A percentile compares a stretch with the other conserved stretches of the same genome.
phyloP scores from a whole-genome alignment of 2,329 filamentous ascomycete species.

The Epichloe glyceriae region DNA sequence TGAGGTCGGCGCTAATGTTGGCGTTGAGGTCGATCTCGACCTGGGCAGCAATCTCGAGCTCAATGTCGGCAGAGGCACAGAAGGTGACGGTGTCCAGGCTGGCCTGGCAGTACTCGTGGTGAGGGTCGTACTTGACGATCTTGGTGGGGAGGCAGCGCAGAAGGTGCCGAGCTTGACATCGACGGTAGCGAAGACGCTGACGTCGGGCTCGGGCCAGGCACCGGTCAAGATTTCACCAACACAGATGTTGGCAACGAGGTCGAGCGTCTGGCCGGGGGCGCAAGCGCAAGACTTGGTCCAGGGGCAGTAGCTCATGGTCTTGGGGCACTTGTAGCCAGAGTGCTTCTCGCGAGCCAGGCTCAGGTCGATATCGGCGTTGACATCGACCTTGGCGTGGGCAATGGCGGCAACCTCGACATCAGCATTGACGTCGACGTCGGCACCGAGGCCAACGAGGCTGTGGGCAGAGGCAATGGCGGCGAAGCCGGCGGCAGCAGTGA shows the following conservation, averaged over 20 bases:
- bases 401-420: conserved; percentile 7
- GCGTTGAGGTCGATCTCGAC: conserved; percentile 11
- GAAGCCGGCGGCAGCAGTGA: conserved; percentile 16
- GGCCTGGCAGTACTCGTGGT: conserved; percentile 24
- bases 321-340: conserved; percentile 19
- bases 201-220: conserved; percentile 21
- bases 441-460: conserved; percentile 16
- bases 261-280: conserved; percentile 26
- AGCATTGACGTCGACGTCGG: conserved; percentile 2
- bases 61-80: conserved; percentile 18
- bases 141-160: conserved; percentile 22
- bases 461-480: conserved; percentile 11
- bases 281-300: conserved; percentile 31
- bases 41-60: conserved; percentile 13
- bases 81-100: conserved; percentile 21
- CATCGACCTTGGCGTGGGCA: conserved; percentile 5
- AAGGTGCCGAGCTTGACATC: conserved; percentile 18
- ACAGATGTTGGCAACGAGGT: conserved; percentile 18
- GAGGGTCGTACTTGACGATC: conserved; percentile 21
- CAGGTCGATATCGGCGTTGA: conserved; percentile 5
- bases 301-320: conserved; percentile 23
- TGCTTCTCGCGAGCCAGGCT: conserved; percentile 10
- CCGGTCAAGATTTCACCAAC: conserved; percentile 15
- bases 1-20: conserved; percentile 18
- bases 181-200: conserved; percentile 14